Conservation (phyloP, 208 protist genomes). For the Crithidia bombi region DNA sequence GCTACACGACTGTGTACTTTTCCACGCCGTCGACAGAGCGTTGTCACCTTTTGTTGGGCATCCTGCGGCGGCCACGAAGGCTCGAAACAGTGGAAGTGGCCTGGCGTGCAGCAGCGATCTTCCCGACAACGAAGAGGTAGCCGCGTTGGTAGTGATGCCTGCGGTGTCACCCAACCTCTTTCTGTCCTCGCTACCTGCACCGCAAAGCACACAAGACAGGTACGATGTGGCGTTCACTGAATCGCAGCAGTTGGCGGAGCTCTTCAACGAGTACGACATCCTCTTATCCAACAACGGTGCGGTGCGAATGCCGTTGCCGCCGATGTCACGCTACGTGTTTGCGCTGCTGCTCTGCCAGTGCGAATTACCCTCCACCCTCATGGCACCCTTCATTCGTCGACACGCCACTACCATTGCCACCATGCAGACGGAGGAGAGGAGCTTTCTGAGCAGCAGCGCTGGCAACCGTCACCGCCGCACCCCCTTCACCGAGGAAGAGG, state of each 20-base stretch:
- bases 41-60: slow-evolving; percentile 14
- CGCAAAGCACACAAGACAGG: not conserved
- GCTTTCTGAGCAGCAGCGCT: no score
- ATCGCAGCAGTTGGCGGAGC: slow-evolving; percentile 12
- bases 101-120: not conserved
- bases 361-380: slow-evolving; percentile 24
- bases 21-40: slow-evolving; percentile 44
- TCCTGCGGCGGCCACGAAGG: not conserved
- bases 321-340: slow-evolving; percentile 51
- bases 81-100: not conserved
- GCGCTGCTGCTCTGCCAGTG: slow-evolving; percentile 45
- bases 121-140: not conserved
- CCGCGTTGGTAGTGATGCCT: not conserved
- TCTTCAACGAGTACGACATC: slow-evolving; percentile 33
- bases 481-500: slow-evolving; percentile 24
- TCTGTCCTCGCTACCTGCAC: not conserved
- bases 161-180: not conserved
- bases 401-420: slow-evolving; percentile 6
- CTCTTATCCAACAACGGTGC: slow-evolving; percentile 36
- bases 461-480: not conserved
- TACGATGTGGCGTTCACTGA: slow-evolving; percentile 19
- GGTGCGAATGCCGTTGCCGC: slow-evolving; percentile 48
- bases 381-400: slow-evolving; percentile 25
- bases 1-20: slow-evolving; percentile 41
- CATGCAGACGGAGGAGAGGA: not conserved